Conservation (phyloP, 352 stramenopile species). For the Pythium aphanidermatum region DNA sequence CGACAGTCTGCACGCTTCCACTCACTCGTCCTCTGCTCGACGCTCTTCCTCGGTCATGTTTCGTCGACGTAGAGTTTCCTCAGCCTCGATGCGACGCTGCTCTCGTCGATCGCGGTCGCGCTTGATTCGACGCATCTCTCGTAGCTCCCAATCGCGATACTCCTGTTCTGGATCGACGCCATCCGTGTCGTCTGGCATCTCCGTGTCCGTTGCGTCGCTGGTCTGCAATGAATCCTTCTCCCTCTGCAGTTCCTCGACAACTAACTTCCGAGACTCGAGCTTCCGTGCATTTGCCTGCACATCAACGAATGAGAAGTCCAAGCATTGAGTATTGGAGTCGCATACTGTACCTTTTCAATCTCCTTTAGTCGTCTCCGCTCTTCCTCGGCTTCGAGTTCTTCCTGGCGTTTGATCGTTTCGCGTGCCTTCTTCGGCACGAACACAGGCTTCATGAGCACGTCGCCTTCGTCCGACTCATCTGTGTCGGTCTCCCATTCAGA, state of each 20-base stretch:
- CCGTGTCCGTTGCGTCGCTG: constrained; percentile 54
- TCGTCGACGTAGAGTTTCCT: constrained; percentile 84
- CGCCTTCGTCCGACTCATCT: constrained; percentile 59
- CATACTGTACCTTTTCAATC: constrained; percentile 41
- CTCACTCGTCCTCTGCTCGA: constrained; percentile 85
- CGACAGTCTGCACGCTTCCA: neutral
- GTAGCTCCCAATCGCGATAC: constrained; percentile 91
- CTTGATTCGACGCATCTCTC: constrained; percentile 92
- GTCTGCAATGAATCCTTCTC: constrained; percentile 47
- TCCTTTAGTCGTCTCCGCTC: constrained; percentile 48
- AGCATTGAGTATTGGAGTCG: no score
- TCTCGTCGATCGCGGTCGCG: constrained; percentile 81
- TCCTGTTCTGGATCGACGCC: constrained; percentile 86
- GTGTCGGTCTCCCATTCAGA: constrained; percentile 84
- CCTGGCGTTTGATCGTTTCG: constrained; percentile 74
- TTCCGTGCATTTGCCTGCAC: constrained; percentile 44
- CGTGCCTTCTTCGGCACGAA: constrained; percentile 90
- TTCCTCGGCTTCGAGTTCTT: constrained; percentile 74
- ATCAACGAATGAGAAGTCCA: no score
- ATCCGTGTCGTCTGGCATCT: constrained; percentile 90
- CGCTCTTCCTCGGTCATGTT: constrained; percentile 96
- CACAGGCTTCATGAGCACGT: constrained; percentile 86
- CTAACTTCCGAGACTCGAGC: constrained; percentile 60
- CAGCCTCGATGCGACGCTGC: constrained; percentile 69
- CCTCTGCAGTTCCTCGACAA: constrained; percentile 67